Evolutionary conservation across 164 flowering plant genomes (phyloP).

Genomic region (Annona squamosa): DNA sequence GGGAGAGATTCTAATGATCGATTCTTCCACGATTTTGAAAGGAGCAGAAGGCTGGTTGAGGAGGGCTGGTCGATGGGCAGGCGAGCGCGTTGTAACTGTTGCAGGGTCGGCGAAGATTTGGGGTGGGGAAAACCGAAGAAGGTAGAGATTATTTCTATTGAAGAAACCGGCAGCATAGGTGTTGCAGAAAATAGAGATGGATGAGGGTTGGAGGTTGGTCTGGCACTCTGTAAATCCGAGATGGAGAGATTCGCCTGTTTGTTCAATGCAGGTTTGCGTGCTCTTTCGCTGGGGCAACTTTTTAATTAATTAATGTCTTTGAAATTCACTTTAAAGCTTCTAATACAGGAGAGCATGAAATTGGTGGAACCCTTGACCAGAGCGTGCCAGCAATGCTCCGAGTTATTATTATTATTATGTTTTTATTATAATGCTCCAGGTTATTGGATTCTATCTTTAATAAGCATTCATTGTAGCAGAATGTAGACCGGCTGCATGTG

Average conservation of each 20-base stretch:
- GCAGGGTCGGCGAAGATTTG: constrained; percentile 46
- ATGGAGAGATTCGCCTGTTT: constrained; percentile 29
- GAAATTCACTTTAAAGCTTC: too few relatives aligned
- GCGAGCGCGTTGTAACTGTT: constrained; percentile 9
- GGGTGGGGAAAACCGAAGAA: constrained; percentile 59
- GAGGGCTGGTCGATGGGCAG: background rate
- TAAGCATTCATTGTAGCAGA: too few relatives aligned
- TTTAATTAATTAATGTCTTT: too few relatives aligned
- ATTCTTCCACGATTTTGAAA: constrained; percentile 8
- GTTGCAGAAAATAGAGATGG: constrained; percentile 32
- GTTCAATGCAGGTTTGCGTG: constrained; percentile 14
- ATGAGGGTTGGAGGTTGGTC: constrained; percentile 41
- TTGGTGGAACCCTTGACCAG: too few relatives aligned
- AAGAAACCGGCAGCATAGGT: constrained; percentile 24
- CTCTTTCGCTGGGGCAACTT: too few relatives aligned
- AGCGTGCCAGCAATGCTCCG: too few relatives aligned
- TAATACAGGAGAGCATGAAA: too few relatives aligned
- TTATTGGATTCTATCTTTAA: too few relatives aligned
- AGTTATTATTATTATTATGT: too few relatives aligned
- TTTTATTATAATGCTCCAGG: too few relatives aligned
- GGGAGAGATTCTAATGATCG: constrained; percentile 10
- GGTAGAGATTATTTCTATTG: constrained; percentile 32
- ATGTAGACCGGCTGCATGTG: too few relatives aligned
- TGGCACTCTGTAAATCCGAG: constrained; percentile 14
- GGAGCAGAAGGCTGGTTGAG: constrained; percentile 20